Percentiles rank a stretch among this genome's conserved stretches.
Evolutionary conservation across 2,329 filamentous ascomycete species (phyloP).

Genomic region (Claviceps capensis): DNA sequence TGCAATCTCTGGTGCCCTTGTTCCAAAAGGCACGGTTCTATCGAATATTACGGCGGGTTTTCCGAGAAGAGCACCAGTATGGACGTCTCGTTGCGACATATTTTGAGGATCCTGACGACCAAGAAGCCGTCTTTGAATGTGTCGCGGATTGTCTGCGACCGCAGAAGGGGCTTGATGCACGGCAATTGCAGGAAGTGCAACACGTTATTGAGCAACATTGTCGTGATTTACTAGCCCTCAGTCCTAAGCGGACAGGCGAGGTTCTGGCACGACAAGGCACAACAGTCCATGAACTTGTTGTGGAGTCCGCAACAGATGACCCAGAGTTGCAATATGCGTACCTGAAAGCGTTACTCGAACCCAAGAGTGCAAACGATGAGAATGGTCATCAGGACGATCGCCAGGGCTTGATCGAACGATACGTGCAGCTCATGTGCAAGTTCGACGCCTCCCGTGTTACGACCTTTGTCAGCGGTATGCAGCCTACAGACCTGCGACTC

Average conservation of each 20-base stretch:
- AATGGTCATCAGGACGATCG: slow-evolving; percentile 24
- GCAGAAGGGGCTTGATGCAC: slow-evolving; percentile 47
- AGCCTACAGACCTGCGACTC: slow-evolving; percentile 64
- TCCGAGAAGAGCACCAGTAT: slow-evolving; percentile 67
- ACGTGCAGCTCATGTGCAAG: slow-evolving; percentile 81
- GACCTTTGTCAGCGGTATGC: slow-evolving; percentile 65
- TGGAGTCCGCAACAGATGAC: slow-evolving; percentile 47
- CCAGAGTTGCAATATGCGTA: slow-evolving; percentile 62
- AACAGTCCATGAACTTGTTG: slow-evolving; percentile 50
- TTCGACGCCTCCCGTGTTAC: slow-evolving; percentile 74
- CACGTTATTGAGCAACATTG: slow-evolving; percentile 52
- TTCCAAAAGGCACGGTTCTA: slow-evolving; percentile 76
- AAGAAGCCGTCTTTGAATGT: slow-evolving; percentile 62
- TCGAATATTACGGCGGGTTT: slow-evolving; percentile 81
- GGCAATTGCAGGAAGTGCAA: slow-evolving; percentile 61
- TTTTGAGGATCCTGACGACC: slow-evolving; percentile 72
- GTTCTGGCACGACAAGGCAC: slow-evolving; percentile 48
- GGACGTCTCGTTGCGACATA: slow-evolving; percentile 65
- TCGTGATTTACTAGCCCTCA: slow-evolving; percentile 50
- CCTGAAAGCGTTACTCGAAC: slow-evolving; percentile 62
- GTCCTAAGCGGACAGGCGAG: slow-evolving; percentile 50
- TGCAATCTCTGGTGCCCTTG: slow-evolving; percentile 59
- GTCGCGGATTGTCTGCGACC: slow-evolving; percentile 61
- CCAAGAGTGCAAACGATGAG: slow-evolving; percentile 20
- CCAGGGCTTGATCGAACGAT: slow-evolving; percentile 60